These are phyloP conservation scores for Hypoxylon sp. DNA, from an alignment of 2,329 filamentous ascomycete genomes.

Conservation along the genomic window DNA sequence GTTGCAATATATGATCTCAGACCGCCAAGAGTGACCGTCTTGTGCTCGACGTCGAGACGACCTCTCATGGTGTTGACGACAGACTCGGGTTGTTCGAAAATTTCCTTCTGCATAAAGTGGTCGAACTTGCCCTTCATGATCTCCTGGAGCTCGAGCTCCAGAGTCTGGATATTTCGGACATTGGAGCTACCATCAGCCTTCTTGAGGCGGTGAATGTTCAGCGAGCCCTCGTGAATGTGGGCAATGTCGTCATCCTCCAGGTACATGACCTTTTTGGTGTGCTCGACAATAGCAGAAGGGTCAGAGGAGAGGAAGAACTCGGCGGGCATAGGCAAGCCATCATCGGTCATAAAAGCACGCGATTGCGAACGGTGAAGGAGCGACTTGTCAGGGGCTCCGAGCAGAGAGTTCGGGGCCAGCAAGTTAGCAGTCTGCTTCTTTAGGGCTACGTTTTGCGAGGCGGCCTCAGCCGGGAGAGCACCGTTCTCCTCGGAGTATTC, in stretches of 20 bases:
- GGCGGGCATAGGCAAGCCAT: conserved; percentile 96
- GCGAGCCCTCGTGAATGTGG: conserved; percentile 97
- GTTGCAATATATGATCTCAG: conserved; percentile 96
- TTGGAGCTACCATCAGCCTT: conserved; percentile 98
- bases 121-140: conserved; percentile 99
- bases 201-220: conserved; percentile 98
- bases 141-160: conserved; percentile 98
- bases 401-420: conserved; percentile 73
- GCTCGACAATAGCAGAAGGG: conserved; percentile 97
- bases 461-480: conserved; percentile 89
- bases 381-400: conserved; percentile 96
- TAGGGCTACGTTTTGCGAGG: conserved; percentile 94
- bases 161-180: conserved; percentile 96
- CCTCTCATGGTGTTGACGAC: conserved; percentile 99
- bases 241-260: conserved; percentile 99
- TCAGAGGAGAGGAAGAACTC: conserved; percentile 99
- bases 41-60: conserved; percentile 92
- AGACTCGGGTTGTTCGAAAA: conserved; percentile 99
- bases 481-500: conserved; percentile 91
- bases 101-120: conserved; percentile 99
- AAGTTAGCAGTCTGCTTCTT: conserved; percentile 86
- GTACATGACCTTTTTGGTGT: conserved; percentile 99
- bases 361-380: conserved; percentile 98
- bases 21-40: conserved; percentile 94
- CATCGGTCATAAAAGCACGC: conserved; percentile 97